A percentile compares a stretch with the other conserved stretches of the same genome.
Conservation (phyloP, 768 basidiomycete genomes). For the Pleurotus giganteus region DNA sequence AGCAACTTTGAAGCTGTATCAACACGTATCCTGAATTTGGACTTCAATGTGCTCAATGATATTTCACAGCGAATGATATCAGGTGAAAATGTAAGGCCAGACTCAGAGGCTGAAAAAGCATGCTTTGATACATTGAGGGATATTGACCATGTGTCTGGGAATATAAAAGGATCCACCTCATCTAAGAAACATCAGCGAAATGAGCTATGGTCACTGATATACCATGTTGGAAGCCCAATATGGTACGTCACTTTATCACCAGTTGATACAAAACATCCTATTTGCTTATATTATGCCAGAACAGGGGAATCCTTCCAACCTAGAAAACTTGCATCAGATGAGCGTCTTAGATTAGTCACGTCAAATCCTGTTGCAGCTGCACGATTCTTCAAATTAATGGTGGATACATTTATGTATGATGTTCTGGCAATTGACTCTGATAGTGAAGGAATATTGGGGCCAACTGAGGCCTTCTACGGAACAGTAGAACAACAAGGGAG, state of each 20-base stretch:
- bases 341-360: too few relatives aligned
- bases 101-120: slow-evolving; percentile 15
- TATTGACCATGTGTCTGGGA: slow-evolving; percentile 23
- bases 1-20: background rate
- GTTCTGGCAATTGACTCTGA: background rate
- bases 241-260: too few relatives aligned
- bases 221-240: too few relatives aligned
- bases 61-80: background rate
- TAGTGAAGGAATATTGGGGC: background rate
- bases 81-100: slow-evolving; percentile 1
- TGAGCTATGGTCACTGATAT: slow-evolving; percentile 31
- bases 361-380: too few relatives aligned
- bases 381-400: background rate
- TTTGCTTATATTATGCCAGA: background rate
- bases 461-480: background rate
- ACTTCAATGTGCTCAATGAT: background rate
- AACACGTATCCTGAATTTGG: background rate
- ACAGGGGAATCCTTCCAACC: background rate
- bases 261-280: too few relatives aligned
- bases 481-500: background rate
- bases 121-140: slow-evolving; percentile 24
- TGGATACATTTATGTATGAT: background rate
- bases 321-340: background rate
- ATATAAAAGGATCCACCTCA: slow-evolving; percentile 23
- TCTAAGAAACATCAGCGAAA: slow-evolving; percentile 24